Evolutionary conservation across 495 filamentous ascomycete species (phyloP).

Genomic region (Cercophora samala): DNA sequence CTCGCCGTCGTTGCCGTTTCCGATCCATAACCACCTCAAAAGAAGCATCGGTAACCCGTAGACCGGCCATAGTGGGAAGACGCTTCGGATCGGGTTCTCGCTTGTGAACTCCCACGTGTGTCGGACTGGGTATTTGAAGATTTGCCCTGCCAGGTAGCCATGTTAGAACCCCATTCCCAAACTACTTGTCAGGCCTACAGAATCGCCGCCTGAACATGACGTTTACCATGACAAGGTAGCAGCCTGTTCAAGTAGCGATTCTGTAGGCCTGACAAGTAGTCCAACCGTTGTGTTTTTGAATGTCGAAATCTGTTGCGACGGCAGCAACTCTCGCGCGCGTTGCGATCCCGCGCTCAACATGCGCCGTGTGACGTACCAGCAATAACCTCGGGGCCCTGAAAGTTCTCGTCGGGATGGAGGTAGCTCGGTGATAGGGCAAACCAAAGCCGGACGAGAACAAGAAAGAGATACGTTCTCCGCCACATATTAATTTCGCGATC

Average conservation of each 20-base stretch:
- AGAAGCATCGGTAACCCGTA: slow-evolving; percentile 92
- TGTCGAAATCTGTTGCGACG: neutral
- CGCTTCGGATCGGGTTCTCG: slow-evolving; percentile 79
- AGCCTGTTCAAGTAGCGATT: no score
- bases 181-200: no score
- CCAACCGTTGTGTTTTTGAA: neutral
- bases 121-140: slow-evolving; percentile 82
- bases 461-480: slow-evolving; percentile 81
- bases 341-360: neutral
- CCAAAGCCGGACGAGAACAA: slow-evolving; percentile 85
- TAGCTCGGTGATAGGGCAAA: slow-evolving; percentile 94
- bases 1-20: slow-evolving; percentile 54
- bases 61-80: slow-evolving; percentile 92
- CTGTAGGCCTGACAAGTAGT: no score
- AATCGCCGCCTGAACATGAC: no score
- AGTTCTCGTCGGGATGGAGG: slow-evolving; percentile 96
- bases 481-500: slow-evolving; percentile 59
- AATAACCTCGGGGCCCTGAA: slow-evolving; percentile 95
- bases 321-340: neutral
- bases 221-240: no score
- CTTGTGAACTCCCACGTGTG: slow-evolving; percentile 94
- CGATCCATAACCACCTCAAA: slow-evolving; percentile 78
- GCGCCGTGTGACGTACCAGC: slow-evolving; percentile 62
- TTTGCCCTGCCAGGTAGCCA: slow-evolving; percentile 58
- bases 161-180: neutral